Evolutionary conservation across 768 basidiomycete genomes (phyloP).

Genomic region (Neoboletus magnificus): DNA sequence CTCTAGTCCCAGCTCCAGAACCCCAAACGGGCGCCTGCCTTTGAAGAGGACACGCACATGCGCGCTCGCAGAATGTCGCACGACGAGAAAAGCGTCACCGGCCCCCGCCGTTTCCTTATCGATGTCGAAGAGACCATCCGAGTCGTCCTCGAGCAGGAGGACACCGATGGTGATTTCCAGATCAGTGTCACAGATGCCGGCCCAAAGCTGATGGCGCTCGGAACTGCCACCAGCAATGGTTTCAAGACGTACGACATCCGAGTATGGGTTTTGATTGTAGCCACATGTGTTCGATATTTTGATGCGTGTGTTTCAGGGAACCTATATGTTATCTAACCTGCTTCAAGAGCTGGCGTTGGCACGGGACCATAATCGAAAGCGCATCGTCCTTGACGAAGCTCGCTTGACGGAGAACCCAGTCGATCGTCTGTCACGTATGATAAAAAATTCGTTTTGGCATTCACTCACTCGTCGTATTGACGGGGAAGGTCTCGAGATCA

Average conservation of each 20-base stretch:
- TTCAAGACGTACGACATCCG: constrained; percentile 98
- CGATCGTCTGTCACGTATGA: constrained; percentile 95
- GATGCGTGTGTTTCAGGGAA: constrained; percentile 56
- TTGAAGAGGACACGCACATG: constrained; percentile 73
- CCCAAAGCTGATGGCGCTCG: constrained; percentile 92
- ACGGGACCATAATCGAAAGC: constrained; percentile 90
- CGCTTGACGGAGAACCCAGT: constrained; percentile 97
- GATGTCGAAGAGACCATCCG: constrained; percentile 98
- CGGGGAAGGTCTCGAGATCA: constrained; percentile 94
- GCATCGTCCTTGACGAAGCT: constrained; percentile 98
- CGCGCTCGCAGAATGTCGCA: constrained; percentile 84
- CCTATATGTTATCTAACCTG: constrained; percentile 99
- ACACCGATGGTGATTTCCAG: constrained; percentile 95
- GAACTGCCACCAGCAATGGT: constrained; percentile 95
- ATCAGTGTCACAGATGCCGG: constrained; percentile 96
- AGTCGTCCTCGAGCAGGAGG: constrained; percentile 94
- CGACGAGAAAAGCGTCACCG: constrained; percentile 81
- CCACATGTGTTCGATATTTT: constrained; percentile 5
- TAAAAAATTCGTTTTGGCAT: constrained; percentile 97
- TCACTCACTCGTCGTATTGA: constrained; percentile 95
- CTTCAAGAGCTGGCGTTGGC: constrained; percentile 98
- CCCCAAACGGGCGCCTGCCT: constrained; percentile 65
- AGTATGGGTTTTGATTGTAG: constrained; percentile 40
- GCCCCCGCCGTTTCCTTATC: constrained; percentile 87
- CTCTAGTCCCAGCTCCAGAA: constrained; percentile 66